Conservation (phyloP, 371 early-diverging fungal species). For the Phascolomyces articulosus region DNA sequence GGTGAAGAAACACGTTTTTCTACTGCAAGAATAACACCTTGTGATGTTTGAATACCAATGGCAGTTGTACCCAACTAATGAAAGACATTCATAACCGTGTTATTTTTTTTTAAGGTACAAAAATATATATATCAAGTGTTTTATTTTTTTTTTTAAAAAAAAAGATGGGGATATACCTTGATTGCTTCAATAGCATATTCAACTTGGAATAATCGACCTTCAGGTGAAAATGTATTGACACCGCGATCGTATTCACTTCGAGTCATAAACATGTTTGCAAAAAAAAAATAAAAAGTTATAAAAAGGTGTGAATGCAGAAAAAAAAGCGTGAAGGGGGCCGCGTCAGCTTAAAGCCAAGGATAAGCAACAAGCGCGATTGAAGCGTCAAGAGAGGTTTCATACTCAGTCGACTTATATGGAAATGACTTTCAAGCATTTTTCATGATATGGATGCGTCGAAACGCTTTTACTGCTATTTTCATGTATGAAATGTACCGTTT, state of each 20-base stretch:
- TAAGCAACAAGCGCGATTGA: too few species aligned
- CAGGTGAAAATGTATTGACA: slow-evolving; percentile 98
- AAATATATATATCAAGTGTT: too few species aligned
- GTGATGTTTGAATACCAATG: slow-evolving; percentile 93
- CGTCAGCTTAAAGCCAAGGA: too few species aligned
- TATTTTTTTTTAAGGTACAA: background rate
- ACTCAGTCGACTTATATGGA: too few species aligned
- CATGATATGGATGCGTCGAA: too few species aligned
- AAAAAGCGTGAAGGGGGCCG: background rate
- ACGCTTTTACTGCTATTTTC: too few species aligned
- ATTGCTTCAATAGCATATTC: slow-evolving; percentile 99
- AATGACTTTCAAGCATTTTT: too few species aligned
- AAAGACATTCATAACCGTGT: background rate
- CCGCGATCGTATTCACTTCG: slow-evolving; percentile 98
- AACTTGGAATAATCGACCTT: slow-evolving; percentile 98
- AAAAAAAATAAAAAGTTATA: background rate
- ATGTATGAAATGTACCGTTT: too few species aligned
- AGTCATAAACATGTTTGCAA: slow-evolving; percentile 65
- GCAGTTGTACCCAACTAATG: slow-evolving; percentile 94
- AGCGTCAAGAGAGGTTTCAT: too few species aligned
- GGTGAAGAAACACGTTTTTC: slow-evolving; percentile 96
- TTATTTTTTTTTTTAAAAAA: too few species aligned
- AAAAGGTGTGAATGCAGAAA: slow-evolving; percentile 1
- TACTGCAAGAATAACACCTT: slow-evolving; percentile 95
- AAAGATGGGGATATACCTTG: slow-evolving; percentile 84